phyloP scores from a whole-genome alignment of 2,329 filamentous ascomycete genomes.

The Xylariomycetidae sp. region DNA sequence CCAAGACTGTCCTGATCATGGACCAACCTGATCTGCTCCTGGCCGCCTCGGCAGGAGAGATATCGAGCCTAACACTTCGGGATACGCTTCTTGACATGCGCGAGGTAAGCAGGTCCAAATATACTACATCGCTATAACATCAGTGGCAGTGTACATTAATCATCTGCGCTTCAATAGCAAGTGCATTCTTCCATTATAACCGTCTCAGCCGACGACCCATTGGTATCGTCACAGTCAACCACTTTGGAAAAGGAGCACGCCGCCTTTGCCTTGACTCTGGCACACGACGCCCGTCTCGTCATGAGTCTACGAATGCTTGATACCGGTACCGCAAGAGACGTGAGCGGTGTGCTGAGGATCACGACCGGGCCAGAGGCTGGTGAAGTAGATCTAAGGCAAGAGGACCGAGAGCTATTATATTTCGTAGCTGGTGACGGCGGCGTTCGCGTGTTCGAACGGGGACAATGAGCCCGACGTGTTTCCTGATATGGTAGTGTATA shows the following conservation, averaged over 20 bases:
- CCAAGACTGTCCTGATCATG: constrained; percentile 54
- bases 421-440: constrained; percentile 73
- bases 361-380: constrained; percentile 49
- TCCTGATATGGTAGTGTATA: too few species aligned
- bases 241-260: constrained; percentile 67
- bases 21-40: constrained; percentile 64
- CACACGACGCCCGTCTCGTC: constrained; percentile 70
- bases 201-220: constrained; percentile 67
- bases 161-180: too few species aligned
- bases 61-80: constrained; percentile 42
- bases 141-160: too few species aligned
- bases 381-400: constrained; percentile 25
- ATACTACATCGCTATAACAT: constrained; percentile 2
- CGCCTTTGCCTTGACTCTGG: constrained; percentile 64
- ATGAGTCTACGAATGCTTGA: constrained; percentile 73
- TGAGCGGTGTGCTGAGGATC: constrained; percentile 80
- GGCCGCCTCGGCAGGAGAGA: constrained; percentile 47
- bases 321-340: constrained; percentile 83
- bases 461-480: constrained; percentile 42
- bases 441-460: constrained; percentile 80
- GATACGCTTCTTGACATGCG: constrained; percentile 55
- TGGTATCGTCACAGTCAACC: constrained; percentile 58
- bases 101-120: constrained; percentile 49
- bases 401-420: constrained; percentile 74
- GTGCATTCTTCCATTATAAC: constrained; percentile 64